Percentiles rank a stretch among this genome's conserved stretches.
These are phyloP conservation scores for Saccharomyces kudriavzevii DNA, from an alignment of 805 yeast species.

Conservation along the genomic window DNA sequence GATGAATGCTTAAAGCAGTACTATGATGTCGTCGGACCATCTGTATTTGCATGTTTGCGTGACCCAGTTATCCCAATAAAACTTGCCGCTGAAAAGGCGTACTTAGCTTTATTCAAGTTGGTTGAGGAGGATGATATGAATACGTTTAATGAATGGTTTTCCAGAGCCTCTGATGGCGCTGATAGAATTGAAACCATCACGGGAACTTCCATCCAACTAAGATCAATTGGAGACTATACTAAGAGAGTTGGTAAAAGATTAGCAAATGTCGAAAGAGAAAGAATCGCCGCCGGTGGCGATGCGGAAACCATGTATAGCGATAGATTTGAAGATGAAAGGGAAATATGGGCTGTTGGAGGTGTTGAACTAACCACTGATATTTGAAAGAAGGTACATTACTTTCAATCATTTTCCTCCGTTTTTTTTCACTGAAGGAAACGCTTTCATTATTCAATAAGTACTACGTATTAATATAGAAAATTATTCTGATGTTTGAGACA, in stretches of 20 bases:
- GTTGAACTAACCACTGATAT: slow-evolving; percentile 37
- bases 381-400: slow-evolving; percentile 5
- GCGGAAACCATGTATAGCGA: slow-evolving; percentile 78
- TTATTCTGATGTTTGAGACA: neutral
- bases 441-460: neutral
- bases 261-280: slow-evolving; percentile 79
- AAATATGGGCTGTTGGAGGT: slow-evolving; percentile 83
- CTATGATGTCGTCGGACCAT: slow-evolving; percentile 53
- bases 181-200: slow-evolving; percentile 30
- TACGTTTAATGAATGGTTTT: slow-evolving; percentile 60
- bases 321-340: slow-evolving; percentile 75
- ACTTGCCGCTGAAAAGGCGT: slow-evolving; percentile 89
- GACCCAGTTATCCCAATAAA: slow-evolving; percentile 87
- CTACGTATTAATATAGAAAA: neutral
- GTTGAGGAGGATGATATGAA: slow-evolving; percentile 54
- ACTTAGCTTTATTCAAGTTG: slow-evolving; percentile 59
- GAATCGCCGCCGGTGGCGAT: slow-evolving; percentile 86
- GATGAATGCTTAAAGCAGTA: slow-evolving; percentile 43
- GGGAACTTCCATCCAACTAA: slow-evolving; percentile 46
- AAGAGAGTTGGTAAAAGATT: slow-evolving; percentile 83
- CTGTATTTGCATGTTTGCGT: slow-evolving; percentile 74
- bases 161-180: slow-evolving; percentile 30
- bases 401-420: neutral
- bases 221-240: slow-evolving; percentile 83
- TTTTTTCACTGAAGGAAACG: neutral